A percentile compares a stretch with the other conserved stretches of the same genome.
Conservation (phyloP, 1,284 basidiomycete species). For the Austropuccinia psidii region DNA sequence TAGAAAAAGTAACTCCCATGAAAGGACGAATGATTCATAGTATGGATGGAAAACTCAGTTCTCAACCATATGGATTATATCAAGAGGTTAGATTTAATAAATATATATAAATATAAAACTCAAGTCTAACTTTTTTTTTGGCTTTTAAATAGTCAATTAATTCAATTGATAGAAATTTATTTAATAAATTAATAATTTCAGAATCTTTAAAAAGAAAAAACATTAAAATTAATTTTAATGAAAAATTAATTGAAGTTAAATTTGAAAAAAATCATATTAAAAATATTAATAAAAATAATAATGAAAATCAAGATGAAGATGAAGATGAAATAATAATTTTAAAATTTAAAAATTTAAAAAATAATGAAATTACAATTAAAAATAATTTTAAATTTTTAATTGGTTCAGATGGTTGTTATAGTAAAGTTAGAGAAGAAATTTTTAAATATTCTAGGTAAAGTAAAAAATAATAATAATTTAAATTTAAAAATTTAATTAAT, state of each 20-base stretch:
- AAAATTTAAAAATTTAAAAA: slow-evolving; percentile 36
- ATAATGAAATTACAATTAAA: slow-evolving; percentile 42
- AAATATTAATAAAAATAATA: slow-evolving; percentile 67
- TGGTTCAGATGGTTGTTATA: slow-evolving; percentile 83
- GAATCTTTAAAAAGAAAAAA: slow-evolving; percentile 59
- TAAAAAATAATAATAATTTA: slow-evolving; percentile 5
- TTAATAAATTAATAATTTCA: slow-evolving; percentile 76
- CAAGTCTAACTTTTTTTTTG: slow-evolving; percentile 2
- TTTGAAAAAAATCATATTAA: slow-evolving; percentile 64
- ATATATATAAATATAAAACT: slow-evolving; percentile 39
- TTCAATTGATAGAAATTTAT: slow-evolving; percentile 77
- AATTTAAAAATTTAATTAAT: not conserved
- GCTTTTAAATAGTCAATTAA: slow-evolving; percentile 75
- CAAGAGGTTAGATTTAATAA: slow-evolving; percentile 7
- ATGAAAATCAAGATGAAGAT: slow-evolving; percentile 65
- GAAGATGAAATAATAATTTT: slow-evolving; percentile 62
- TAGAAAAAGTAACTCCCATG: slow-evolving; percentile 83
- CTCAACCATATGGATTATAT: slow-evolving; percentile 20
- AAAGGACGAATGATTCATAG: slow-evolving; percentile 90
- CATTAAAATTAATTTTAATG: slow-evolving; percentile 67
- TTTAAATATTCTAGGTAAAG: slow-evolving; percentile 77
- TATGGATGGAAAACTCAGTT: slow-evolving; percentile 51
- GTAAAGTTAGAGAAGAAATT: slow-evolving; percentile 72
- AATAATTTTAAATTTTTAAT: slow-evolving; percentile 13
- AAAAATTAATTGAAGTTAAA: slow-evolving; percentile 65